These are phyloP conservation scores for Lasiodiplodia gonubiensis DNA, from an alignment of 2,329 filamentous ascomycete species.

Conservation along the genomic window DNA sequence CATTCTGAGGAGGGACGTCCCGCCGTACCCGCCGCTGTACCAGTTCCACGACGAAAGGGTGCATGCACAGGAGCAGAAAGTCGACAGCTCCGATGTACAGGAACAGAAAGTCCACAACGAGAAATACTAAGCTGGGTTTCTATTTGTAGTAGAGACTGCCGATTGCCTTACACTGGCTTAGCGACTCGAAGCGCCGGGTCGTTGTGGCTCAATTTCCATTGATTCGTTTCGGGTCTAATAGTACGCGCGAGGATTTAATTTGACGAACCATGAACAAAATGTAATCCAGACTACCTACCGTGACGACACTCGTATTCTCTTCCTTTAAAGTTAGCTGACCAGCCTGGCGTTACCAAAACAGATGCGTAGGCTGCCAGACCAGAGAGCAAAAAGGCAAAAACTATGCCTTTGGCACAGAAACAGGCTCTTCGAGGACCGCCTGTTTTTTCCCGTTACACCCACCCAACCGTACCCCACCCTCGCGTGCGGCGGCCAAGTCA, in stretches of 20 bases:
- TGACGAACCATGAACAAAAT: too few relatives aligned
- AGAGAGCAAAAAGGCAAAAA: too few relatives aligned
- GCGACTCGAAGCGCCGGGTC: not conserved
- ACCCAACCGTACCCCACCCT: too few relatives aligned
- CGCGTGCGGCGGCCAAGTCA: too few relatives aligned
- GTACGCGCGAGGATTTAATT: not conserved
- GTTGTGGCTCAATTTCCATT: not conserved
- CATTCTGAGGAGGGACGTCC: conserved; percentile 45
- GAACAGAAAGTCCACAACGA: not conserved
- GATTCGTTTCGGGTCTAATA: not conserved
- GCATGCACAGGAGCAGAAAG: not conserved
- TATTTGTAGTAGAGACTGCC: not conserved
- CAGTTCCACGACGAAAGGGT: conserved; percentile 38
- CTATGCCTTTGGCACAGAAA: too few relatives aligned
- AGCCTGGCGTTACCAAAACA: too few relatives aligned
- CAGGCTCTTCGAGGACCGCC: too few relatives aligned
- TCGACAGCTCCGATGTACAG: not conserved
- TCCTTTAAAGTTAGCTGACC: too few relatives aligned
- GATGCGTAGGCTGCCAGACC: too few relatives aligned
- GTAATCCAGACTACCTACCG: too few relatives aligned
- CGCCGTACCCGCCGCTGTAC: conserved; percentile 44
- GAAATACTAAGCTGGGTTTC: not conserved
- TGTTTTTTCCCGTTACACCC: too few relatives aligned
- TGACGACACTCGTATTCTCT: too few relatives aligned
- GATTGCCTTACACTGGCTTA: not conserved